phyloP scores from a whole-genome alignment of 2,329 filamentous ascomycete genomes.

The Neophaeococcomyces mojaviensis region DNA sequence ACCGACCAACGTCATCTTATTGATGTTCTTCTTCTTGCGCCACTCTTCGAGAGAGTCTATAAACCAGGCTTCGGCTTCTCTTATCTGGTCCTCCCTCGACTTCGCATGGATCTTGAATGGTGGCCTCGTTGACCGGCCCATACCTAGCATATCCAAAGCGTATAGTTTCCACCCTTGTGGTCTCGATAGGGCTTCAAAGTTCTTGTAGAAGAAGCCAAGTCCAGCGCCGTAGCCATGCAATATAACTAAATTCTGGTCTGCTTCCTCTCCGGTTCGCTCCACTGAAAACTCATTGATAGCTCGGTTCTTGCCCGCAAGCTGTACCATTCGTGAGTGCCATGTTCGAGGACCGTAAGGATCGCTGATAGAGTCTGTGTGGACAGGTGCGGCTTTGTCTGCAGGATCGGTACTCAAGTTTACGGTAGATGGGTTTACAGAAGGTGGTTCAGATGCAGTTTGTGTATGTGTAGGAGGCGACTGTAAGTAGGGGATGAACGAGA shows the following conservation, averaged over 20 bases:
- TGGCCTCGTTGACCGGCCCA: conserved; percentile 82
- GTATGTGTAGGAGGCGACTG: conserved; percentile 61
- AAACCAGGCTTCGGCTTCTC: conserved; percentile 91
- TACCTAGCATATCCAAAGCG: conserved; percentile 88
- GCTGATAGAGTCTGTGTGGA: conserved; percentile 43
- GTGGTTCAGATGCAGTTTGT: conserved; percentile 51
- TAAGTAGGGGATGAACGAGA: conserved; percentile 78
- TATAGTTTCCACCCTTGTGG: conserved; percentile 79
- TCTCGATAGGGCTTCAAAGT: conserved; percentile 81
- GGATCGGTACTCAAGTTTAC: conserved; percentile 33
- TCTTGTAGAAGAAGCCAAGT: conserved; percentile 96
- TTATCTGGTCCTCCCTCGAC: conserved; percentile 68
- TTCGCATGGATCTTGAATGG: conserved; percentile 79
- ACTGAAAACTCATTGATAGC: conserved; percentile 90
- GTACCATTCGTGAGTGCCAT: conserved; percentile 80
- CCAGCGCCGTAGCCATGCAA: conserved; percentile 94
- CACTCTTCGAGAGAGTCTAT: conserved; percentile 94
- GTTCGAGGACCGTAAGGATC: conserved; percentile 79
- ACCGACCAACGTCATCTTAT: conserved; percentile 85
- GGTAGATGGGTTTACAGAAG: conserved; percentile 32
- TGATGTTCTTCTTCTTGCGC: conserved; percentile 79
- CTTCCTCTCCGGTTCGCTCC: conserved; percentile 69
- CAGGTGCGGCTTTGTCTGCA: conserved; percentile 32
- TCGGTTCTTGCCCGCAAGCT: conserved; percentile 75
- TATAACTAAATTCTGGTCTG: conserved; percentile 85